phyloP scores from a whole-genome alignment of 2,329 filamentous ascomycete species.

The Chaetomiaceae sp. region DNA sequence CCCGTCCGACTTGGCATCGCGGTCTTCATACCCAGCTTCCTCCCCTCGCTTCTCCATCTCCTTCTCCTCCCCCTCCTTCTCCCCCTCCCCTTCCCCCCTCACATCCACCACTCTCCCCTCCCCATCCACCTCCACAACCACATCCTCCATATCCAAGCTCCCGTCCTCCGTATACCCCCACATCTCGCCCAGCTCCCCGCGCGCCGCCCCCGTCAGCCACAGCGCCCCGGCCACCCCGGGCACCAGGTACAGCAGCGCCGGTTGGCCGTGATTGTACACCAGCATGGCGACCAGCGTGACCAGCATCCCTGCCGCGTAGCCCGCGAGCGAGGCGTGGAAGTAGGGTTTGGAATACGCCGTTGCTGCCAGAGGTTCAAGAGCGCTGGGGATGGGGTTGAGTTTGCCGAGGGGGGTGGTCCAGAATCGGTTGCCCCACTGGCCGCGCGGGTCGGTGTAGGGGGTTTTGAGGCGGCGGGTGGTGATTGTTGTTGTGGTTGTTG shows the following conservation, averaged over 20 bases:
- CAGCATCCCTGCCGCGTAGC: slow-evolving; percentile 74
- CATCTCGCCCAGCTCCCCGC: slow-evolving; percentile 68
- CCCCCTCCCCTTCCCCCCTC: slow-evolving; percentile 32
- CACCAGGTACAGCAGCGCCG: slow-evolving; percentile 86
- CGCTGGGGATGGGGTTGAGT: slow-evolving; percentile 24
- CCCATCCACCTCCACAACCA: slow-evolving; percentile 49
- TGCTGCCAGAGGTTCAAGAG: slow-evolving; percentile 34
- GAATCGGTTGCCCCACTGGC: slow-evolving; percentile 75
- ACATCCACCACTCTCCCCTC: slow-evolving; percentile 40
- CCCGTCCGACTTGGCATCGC: no score
- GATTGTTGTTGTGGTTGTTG: slow-evolving; percentile 28
- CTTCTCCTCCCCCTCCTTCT: slow-evolving; percentile 26
- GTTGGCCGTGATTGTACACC: slow-evolving; percentile 74
- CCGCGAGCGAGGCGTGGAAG: slow-evolving; percentile 69
- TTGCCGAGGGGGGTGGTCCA: slow-evolving; percentile 52
- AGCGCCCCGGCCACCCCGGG: slow-evolving; percentile 71
- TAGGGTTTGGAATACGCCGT: slow-evolving; percentile 72
- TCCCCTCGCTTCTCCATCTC: slow-evolving; percentile 24
- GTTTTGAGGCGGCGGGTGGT: slow-evolving; percentile 44
- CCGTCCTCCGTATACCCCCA: slow-evolving; percentile 77
- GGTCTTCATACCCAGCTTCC: no score
- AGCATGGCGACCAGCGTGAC: slow-evolving; percentile 71
- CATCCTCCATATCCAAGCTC: slow-evolving; percentile 47
- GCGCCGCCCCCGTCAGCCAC: slow-evolving; percentile 65
- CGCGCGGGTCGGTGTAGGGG: slow-evolving; percentile 54